Percentiles rank a stretch among this genome's conserved stretches.
phyloP scores from a whole-genome alignment of 2,329 filamentous ascomycete genomes.

The Camillea tinctor region DNA sequence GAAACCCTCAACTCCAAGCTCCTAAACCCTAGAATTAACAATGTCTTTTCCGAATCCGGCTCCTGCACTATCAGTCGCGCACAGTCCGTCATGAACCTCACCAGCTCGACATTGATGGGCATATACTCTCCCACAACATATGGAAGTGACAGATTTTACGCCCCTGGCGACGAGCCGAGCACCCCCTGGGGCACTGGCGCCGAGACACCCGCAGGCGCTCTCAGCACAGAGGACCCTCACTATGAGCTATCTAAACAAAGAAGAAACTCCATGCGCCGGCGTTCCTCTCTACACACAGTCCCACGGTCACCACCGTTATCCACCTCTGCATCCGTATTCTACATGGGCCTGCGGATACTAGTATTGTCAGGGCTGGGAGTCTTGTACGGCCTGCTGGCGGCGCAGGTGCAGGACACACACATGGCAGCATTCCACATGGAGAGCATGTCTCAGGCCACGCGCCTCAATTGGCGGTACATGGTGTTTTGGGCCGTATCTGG shows the following conservation, averaged over 20 bases:
- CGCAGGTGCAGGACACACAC: constrained; percentile 71
- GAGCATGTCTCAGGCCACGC: constrained; percentile 38
- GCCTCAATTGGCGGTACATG: constrained; percentile 65
- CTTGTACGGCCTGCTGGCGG: constrained; percentile 78
- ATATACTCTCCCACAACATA: constrained; percentile 76
- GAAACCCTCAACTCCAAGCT: constrained; percentile 36
- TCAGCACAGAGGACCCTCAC: constrained; percentile 33
- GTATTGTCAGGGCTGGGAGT: constrained; percentile 78
- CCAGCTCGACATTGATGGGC: constrained; percentile 82
- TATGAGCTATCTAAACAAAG: constrained; percentile 29
- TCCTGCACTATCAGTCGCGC: constrained; percentile 66
- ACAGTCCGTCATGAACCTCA: constrained; percentile 81
- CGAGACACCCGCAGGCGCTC: constrained; percentile 59
- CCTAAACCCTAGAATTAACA: constrained; percentile 24
- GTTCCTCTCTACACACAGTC: constrained; percentile 35
- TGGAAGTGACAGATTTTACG: constrained; percentile 43
- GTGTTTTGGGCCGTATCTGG: constrained; percentile 80
- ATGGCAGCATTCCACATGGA: constrained; percentile 60
- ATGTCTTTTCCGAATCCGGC: constrained; percentile 24
- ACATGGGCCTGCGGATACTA: constrained; percentile 55
- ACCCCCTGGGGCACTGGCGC: constrained; percentile 80
- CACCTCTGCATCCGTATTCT: constrained; percentile 39
- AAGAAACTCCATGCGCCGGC: constrained; percentile 34
- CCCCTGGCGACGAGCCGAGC: constrained; percentile 44
- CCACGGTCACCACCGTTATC: constrained; percentile 29